These are phyloP conservation scores for Erysimum pusillum DNA, from an alignment of 441 rosid genomes.

Conservation along the genomic window DNA sequence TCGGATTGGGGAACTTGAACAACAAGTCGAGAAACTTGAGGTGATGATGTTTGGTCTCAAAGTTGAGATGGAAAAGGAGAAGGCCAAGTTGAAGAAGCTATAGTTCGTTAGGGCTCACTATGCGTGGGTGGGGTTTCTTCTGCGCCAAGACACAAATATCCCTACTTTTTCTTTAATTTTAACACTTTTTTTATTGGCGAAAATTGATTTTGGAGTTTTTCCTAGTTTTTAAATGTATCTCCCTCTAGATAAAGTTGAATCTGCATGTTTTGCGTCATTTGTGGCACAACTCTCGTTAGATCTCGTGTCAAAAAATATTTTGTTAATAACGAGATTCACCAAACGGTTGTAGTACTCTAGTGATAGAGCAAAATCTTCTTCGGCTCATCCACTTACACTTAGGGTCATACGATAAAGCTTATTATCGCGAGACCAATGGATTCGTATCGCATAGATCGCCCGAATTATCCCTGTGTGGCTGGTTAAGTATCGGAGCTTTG, in stretches of 20 bases:
- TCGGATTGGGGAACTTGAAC: constrained; percentile 3
- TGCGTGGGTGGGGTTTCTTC: not conserved
- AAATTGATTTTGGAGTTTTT: not conserved
- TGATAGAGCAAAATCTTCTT: too few species aligned
- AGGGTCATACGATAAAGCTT: too few species aligned
- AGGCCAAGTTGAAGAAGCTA: not conserved
- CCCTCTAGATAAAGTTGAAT: not conserved
- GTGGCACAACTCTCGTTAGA: too few species aligned
- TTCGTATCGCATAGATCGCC: too few species aligned
- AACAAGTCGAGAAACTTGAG: constrained; percentile 11
- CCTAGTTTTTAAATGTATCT: not conserved
- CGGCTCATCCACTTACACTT: too few species aligned
- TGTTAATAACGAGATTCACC: not conserved
- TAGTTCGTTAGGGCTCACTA: not conserved
- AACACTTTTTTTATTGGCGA: not conserved
- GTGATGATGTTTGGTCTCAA: constrained; percentile 2
- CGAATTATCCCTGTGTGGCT: too few species aligned
- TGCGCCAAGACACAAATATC: not conserved
- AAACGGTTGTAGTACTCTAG: not conserved
- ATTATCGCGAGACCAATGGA: too few species aligned
- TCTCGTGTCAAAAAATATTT: too few species aligned
- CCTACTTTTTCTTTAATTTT: not conserved
- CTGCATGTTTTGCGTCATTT: too few species aligned
- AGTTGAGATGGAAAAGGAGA: constrained; percentile 6
- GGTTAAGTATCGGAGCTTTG: too few species aligned